Evolutionary conservation across 306 rosid species (phyloP), one percentile per base, ranked within the genome.

Genomic region (Carpinus fangiana): DNA sequence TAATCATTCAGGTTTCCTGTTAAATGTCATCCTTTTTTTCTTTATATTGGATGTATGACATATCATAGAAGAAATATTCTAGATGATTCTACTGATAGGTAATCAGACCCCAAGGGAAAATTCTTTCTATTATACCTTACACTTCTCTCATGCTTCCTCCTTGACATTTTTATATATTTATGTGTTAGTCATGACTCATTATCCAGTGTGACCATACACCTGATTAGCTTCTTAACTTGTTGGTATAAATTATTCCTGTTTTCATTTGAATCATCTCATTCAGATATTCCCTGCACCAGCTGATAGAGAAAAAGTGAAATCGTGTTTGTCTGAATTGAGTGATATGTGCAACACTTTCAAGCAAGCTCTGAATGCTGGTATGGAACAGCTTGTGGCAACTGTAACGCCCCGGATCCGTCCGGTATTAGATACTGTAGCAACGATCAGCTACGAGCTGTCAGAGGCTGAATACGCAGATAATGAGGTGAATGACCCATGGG

Each of bases 401-500:
- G 83, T 95, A 73, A 79, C 93, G 45, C 98, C 98, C 8, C 86
- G 90, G 20, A 85, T 92, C 76, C 96, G 98, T 8, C 97, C 98
- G 3, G 78, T 92, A 68, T 82, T 95, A 65, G 98, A 95, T 81
- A 82, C 80, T 74, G 98, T 95, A 70, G 97, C 91, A 77, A 88
- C 97, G 70, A 88, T 92, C 77, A 88, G 92, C 87, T 92, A 94
- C 43, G 98, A 94, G 85, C 85, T 94, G 69, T 90, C 97, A 0
- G 98, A 94, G 91, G 89, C 86, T 18, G 97, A 92, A 77, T 94
- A 94, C 77, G 98, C 97, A 0, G 95, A 94, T 61, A 94, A 94
- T 74, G 97, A 94, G 87, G 94, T 94, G 74, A 94, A 94, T 84
- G 97, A 94, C 76, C 97, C 98, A 21, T 94, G 98, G 98, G 98